Conservation (phyloP, 1,284 basidiomycete species). For the Tylopilus sp. region DNA sequence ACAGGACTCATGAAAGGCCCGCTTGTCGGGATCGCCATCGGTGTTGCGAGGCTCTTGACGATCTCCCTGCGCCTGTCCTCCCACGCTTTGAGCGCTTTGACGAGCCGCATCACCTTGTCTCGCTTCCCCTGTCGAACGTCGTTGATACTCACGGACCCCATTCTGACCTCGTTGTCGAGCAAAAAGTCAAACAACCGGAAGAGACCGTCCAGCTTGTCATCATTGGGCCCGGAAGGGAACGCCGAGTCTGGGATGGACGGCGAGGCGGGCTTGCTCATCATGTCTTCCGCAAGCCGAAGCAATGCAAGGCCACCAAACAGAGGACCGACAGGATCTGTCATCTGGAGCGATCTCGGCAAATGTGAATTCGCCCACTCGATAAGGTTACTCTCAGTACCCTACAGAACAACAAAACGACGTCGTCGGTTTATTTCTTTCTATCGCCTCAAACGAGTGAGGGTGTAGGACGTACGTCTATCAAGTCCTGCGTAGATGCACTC, state of each 20-base stretch:
- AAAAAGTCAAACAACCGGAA: conserved; percentile 87
- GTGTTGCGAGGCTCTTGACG: conserved; percentile 47
- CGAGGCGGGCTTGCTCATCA: conserved; percentile 63
- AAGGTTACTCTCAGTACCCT: conserved; percentile 47
- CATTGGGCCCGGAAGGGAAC: conserved; percentile 63
- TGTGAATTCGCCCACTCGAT: conserved; percentile 86
- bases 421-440: not conserved
- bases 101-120: conserved; percentile 73
- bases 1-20: conserved; percentile 19
- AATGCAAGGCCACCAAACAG: conserved; percentile 68
- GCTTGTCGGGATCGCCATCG: conserved; percentile 31
- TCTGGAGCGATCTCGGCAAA: conserved; percentile 66
- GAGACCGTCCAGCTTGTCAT: conserved; percentile 84
- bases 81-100: conserved; percentile 74
- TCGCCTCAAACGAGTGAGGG: not conserved
- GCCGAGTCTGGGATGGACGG: conserved; percentile 75
- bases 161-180: conserved; percentile 83
- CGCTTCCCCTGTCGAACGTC: conserved; percentile 78
- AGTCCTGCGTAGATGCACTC: conserved; percentile 35
- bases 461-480: conserved; percentile 34
- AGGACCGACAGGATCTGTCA: conserved; percentile 49
- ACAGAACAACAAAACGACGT: not conserved
- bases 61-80: conserved; percentile 66
- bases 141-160: conserved; percentile 87
- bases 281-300: conserved; percentile 71